A percentile compares a stretch with the other conserved stretches of the same genome.
Conservation (phyloP, 2,329 filamentous ascomycete species). For the Herpotrichia juniperi region DNA sequence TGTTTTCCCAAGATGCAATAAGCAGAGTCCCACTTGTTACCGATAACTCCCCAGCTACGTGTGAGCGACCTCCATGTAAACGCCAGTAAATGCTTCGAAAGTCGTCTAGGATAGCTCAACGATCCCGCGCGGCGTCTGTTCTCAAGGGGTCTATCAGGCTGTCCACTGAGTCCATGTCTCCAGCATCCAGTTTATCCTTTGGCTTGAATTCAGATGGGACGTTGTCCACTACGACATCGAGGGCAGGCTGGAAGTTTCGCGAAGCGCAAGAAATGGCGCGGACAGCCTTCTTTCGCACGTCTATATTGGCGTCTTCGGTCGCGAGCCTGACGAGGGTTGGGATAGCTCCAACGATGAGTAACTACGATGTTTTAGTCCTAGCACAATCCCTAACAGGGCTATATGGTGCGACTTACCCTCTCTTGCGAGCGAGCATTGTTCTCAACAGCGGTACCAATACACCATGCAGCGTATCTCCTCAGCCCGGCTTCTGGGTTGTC, state of each 20-base stretch:
- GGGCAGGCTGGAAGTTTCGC: conserved; percentile 84
- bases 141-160: conserved; percentile 70
- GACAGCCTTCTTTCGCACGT: conserved; percentile 83
- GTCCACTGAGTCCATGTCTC: conserved; percentile 87
- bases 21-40: no score
- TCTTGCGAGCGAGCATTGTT: conserved; percentile 91
- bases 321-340: conserved; percentile 71
- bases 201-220: conserved; percentile 67
- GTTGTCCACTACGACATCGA: conserved; percentile 69
- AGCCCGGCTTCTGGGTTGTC: conserved; percentile 72
- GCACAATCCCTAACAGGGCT: neutral
- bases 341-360: conserved; percentile 69
- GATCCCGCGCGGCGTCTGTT: neutral
- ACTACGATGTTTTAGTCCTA: conserved; percentile 40
- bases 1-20: no score
- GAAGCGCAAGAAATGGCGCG: conserved; percentile 86
- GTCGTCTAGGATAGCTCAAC: no score
- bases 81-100: neutral
- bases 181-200: conserved; percentile 72
- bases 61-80: no score
- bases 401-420: conserved; percentile 52
- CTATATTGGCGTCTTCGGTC: conserved; percentile 63
- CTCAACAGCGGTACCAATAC: conserved; percentile 91
- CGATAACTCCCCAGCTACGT: no score
- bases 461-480: conserved; percentile 90